Percentiles rank a stretch among this genome's conserved stretches.
These are phyloP conservation scores for Umbellularia californica DNA, from an alignment of 164 flowering plant species.

Conservation along the genomic window DNA sequence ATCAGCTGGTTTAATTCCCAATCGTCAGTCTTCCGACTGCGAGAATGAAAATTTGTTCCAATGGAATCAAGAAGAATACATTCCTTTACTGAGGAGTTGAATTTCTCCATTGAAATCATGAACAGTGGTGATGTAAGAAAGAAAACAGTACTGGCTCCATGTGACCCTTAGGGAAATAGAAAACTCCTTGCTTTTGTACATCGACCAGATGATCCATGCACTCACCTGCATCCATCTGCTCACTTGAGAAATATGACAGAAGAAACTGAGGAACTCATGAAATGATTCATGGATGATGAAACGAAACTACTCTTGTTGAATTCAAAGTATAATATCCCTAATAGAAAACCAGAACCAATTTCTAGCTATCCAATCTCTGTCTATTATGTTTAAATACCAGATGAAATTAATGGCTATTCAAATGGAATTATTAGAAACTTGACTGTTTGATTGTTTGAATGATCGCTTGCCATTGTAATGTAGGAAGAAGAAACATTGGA, in stretches of 20 bases:
- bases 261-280: background rate
- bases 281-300: too few relatives aligned
- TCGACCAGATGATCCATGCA: constrained; percentile 82
- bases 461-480: background rate
- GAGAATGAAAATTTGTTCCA: background rate
- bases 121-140: background rate
- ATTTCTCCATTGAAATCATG: background rate
- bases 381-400: background rate
- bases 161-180: constrained; percentile 87
- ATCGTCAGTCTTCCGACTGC: constrained; percentile 69
- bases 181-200: constrained; percentile 53
- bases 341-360: too few relatives aligned
- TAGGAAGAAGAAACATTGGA: too few relatives aligned
- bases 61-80: background rate
- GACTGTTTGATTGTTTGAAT: background rate
- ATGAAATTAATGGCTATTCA: background rate
- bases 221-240: background rate
- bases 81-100: background rate
- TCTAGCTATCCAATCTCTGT: too few relatives aligned
- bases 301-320: background rate
- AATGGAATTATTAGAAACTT: background rate
- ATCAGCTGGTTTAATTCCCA: constrained; percentile 61
- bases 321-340: background rate
- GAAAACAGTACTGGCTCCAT: constrained; percentile 64
- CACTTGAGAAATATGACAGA: background rate